Evolutionary conservation across 164 flowering plant species (phyloP), one percentile per base, ranked within the genome.

Genomic region (Piper betle): DNA sequence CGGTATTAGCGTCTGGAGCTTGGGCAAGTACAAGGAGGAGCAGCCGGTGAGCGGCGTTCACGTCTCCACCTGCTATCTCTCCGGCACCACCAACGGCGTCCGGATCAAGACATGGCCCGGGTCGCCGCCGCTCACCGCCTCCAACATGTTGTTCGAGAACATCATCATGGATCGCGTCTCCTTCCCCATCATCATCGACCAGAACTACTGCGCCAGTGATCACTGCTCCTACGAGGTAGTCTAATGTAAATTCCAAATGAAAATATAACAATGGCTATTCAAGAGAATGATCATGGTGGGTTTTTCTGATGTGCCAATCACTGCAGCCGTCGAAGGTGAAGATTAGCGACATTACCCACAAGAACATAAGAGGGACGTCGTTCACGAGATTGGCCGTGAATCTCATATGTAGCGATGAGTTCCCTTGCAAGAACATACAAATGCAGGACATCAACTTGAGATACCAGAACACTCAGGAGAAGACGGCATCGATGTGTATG

Each of bases 1-100:
- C 63, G 91, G 91, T 17, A 81, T 83, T 72, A 81, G 81, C 46
- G 60, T 78, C 12, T 79, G 81, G 9, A 78, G 81, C 66, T 65
- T 78, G 0, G 81, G 81, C 0, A 78, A 69, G 64, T 62, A 71
- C 54, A 8, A 52, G 4, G 37, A 71, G 43, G 81, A 78, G 68
- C 18, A 59, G 42, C 73, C 71, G 20, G 81, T 78, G 46, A 42
- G 16, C 3, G 73, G 73, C 37, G 37, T 78, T 17, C 19, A 18
- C 4, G 69, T 78, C 13, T 60, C 18, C 13, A 71, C 67, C 69
- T 73, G 79, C 64, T 66, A 71, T 4, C 62, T 78, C 52, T 64
- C 17, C 6, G 62, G 63, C 69, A 78, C 81, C 1, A 52, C 60
- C 16, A 78, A 78, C 20, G 81, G 81, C 2, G 72, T 75, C 5